Conservation (phyloP, 257 asterid species). For the Capsicum pubescens region DNA sequence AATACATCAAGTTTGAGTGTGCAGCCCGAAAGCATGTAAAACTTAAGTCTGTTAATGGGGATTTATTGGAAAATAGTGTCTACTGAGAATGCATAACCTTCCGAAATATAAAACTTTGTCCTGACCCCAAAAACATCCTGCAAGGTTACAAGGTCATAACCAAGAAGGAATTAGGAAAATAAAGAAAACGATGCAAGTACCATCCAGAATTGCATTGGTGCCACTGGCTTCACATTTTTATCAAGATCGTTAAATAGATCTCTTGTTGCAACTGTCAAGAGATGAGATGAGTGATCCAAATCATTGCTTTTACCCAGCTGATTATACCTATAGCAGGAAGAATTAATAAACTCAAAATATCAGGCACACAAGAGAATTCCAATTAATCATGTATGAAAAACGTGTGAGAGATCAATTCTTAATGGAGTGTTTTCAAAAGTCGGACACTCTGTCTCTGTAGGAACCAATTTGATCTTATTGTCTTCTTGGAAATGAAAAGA, state of each 20-base stretch:
- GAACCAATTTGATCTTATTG: conserved; percentile 14
- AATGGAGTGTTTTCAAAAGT: neutral
- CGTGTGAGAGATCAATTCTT: conserved; percentile 1
- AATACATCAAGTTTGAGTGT: conserved; percentile 8
- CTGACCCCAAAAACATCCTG: neutral
- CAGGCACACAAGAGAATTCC: conserved; percentile 24
- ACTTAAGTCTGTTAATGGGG: neutral
- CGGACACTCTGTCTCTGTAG: neutral
- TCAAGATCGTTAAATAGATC: conserved; percentile 83
- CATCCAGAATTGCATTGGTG: conserved; percentile 91
- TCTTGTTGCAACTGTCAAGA: conserved; percentile 83
- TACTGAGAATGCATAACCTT: neutral
- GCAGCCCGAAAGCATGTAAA: neutral
- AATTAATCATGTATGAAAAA: neutral
- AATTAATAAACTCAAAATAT: conserved; percentile 28
- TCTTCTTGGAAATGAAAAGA: neutral
- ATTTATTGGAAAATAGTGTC: conserved; percentile 20
- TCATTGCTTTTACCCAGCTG: conserved; percentile 65
- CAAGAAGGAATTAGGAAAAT: neutral
- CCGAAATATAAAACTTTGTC: neutral
- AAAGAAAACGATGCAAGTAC: conserved; percentile 44
- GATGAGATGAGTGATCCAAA: conserved; percentile 86
- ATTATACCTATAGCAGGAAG: conserved; percentile 65
- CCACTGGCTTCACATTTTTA: conserved; percentile 89
- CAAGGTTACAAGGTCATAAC: neutral